Conservation (phyloP, 768 basidiomycete species). For the Naganishia vishniacii region DNA sequence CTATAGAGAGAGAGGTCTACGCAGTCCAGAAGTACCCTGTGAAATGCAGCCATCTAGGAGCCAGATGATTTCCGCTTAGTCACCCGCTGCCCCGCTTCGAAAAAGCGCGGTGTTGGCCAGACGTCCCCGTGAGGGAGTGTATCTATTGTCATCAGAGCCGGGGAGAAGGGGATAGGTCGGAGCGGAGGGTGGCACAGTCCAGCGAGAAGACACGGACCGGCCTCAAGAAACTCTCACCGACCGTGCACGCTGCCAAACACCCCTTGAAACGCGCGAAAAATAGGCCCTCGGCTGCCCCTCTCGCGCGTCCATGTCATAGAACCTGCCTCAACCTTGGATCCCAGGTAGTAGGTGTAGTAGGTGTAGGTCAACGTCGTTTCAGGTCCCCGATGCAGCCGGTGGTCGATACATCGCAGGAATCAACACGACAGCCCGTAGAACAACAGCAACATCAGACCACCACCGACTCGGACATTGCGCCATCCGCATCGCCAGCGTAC, state of each 20-base stretch:
- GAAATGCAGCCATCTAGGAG: no score
- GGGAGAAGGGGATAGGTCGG: no score
- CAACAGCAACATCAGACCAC: slow-evolving; percentile 4
- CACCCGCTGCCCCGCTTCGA: not conserved
- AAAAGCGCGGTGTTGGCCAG: not conserved
- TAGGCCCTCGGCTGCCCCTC: not conserved
- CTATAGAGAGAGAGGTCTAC: no score
- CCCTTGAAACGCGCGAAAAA: not conserved
- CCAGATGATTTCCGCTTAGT: not conserved
- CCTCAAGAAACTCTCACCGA: no score
- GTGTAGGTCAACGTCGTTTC: not conserved
- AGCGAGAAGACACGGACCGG: no score
- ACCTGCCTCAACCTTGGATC: slow-evolving; percentile 16
- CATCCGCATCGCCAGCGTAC: not conserved
- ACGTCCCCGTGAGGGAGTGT: not conserved
- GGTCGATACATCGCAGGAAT: slow-evolving; percentile 6
- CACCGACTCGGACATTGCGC: slow-evolving; percentile 2
- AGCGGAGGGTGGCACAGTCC: no score
- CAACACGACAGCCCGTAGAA: not conserved
- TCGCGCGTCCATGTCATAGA: slow-evolving; percentile 16
- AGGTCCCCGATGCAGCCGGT: slow-evolving; percentile 11
- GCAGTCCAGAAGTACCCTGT: no score
- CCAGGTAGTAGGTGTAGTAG: no score
- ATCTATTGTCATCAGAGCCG: slow-evolving; percentile 4
- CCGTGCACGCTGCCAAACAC: no score